Base-by-base conservation (phyloP, 2,329 filamentous ascomycete genomes). In the Alternaria sp. region DNA sequence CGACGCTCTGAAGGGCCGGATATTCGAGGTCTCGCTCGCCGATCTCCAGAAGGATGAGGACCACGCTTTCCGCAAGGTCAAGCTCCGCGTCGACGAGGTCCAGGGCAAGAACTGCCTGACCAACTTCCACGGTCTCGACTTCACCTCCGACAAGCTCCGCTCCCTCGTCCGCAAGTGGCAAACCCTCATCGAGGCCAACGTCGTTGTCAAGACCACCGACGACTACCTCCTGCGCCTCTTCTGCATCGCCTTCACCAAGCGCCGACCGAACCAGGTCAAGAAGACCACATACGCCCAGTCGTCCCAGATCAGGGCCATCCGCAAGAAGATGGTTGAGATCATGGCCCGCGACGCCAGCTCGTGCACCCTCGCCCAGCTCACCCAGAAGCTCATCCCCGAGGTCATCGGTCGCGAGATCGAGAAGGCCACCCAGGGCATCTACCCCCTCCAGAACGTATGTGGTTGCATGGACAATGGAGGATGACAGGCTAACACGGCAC, bases 61-160 rank as follows among this genome's bases (percentile, higher is more conserved):
- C 86, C 96, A 99, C 86, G 90, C 96, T 67, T 99, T 98, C 92
- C 95, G 96, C 87, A 99, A 99, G 90, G 89, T 99, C 83, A 97
- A 97, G 89, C 93, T 99, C 82, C 91, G 96, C 75, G 93, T 98
- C 79, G 96, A 99, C 82, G 96, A 99, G 87, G 90, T 99, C 71
- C 96, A 99, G 88, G 96, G 96, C 88, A 97, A 97, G 91, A 98
- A 97, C 91, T 98, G 96, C 88, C 87, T 99, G 85, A 98, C 96
- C 89, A 97, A 97, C 91, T 99, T 99, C 92, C 94, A 99, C 90
- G 96, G 96, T 78, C 90, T 99, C 83, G 96, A 99, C 87, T 98
- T 99, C 91, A 99, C 96, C 83, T 97, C 96, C 78, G 96, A 99
- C 90, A 99, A 99, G 90, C 91, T 99, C 79, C 93, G 96, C 82